Base-by-base conservation (phyloP, 2,329 filamentous ascomycete genomes). In the Pseudopithomyces chartarum region DNA sequence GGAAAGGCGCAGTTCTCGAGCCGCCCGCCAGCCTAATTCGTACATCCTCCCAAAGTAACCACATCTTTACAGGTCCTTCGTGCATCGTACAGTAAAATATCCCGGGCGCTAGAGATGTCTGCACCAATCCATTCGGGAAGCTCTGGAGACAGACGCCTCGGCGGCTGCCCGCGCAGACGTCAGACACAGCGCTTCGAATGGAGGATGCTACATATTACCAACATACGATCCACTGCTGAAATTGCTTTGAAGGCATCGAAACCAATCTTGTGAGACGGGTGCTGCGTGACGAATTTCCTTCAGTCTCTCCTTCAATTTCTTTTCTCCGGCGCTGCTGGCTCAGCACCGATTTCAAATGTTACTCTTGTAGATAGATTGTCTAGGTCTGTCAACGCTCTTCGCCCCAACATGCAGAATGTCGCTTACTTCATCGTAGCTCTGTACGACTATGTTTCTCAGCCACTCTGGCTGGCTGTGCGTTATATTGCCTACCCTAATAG, bases 391-490 rank as follows among this genome's bases (percentile, higher is more conserved):
- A 47, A 40, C 44, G 51, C 46, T 45, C 52, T 56, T 38, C 43
- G 29, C 52, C 54, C 42, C 50, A 36, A 29, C 38, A 52, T 52
- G 51, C 61, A 63, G 54, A 63, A 72, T 69, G 65, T 57, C 65
- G 68, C 68, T 74, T 59, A 75, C 63, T 32, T 38, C 53, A 56
- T 57, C 58, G 51, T 62, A 73, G 69, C 61, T 57, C 56, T 73
- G 73, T 74, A 75, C 67, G 63, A 73, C 61, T 76, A 76, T 76
- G 73, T 67, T 71, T 69, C 59, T 73, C 63, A 69, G 73, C 67
- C 71, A 68, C 67, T 61, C 67, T 54, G 69, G 67, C 69, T 69
- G 69, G 67, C 66, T 73, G 70, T 74, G 68, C 68, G 69, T 73
- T 56, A 62, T 71, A 62, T 68, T 68, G 64, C 67, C 70, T 64